Base-by-base conservation (phyloP, 768 basidiomycete species). In the Termitomyces sp. region DNA sequence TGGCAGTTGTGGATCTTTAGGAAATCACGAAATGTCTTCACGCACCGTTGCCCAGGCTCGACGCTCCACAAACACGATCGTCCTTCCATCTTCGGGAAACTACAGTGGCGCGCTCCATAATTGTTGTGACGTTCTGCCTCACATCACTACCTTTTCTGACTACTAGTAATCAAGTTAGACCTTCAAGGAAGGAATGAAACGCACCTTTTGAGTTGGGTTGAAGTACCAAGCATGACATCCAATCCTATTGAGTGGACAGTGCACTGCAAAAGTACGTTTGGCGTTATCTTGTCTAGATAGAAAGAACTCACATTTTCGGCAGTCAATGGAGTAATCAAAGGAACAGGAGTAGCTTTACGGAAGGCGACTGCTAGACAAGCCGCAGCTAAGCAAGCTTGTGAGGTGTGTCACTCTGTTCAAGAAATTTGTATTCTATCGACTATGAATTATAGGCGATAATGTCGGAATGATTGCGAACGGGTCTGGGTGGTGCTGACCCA, bases 341-440 rank as follows among this genome's bases (percentile, higher is more conserved):
- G 63, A 1, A 62, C 50, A 15, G 63, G 63, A 20, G 48, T 58
- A 25, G 61, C 53, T 11, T 11, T 31, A 16, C 63, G 62, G 29
- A 64, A 64, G 53, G 54, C 60, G 5, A 44, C 42, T 13, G 63
- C 63, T n/a, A 59, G 25, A 33, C 60, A 62, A 45, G 54, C 56
- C 9, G 63, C 63, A 33, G 63, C 63, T 12, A 62, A 58, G 39
- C 58, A 62, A 39, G 63, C 60, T 23, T 64, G 57, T 50, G 63
- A 64, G 56, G 63, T 57, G 32, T 42, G 57, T 54, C 23, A 41
- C 18, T n/a, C n/a, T n/a, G n/a, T n/a, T n/a, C n/a, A n/a, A n/a
- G n/a, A n/a, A n/a, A n/a, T n/a, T n/a, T n/a, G n/a, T n/a, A n/a
- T n/a, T n/a, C 6, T 3, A 44, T n/a, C 27, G 11, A 53, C 16